These are phyloP conservation scores for Rutstroemia sp. DNA, from an alignment of 2,329 filamentous ascomycete species.

Conservation along the genomic window DNA sequence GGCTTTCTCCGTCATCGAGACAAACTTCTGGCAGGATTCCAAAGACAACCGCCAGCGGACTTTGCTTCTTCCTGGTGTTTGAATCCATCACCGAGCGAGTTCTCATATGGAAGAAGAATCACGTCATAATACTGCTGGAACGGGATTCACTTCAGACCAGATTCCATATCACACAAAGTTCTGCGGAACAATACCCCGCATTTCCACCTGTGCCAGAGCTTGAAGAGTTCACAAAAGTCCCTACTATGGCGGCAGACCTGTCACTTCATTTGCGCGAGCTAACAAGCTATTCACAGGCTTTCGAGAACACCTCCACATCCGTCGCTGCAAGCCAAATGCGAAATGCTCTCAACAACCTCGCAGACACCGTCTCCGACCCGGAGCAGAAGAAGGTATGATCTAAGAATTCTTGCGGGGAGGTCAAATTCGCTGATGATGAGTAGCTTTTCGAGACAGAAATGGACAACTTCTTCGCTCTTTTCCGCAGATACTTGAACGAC, in stretches of 20 bases:
- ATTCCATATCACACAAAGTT: background rate
- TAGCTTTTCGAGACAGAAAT: constrained; percentile 97
- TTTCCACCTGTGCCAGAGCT: background rate
- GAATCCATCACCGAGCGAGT: constrained; percentile 12
- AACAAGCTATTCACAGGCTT: constrained; percentile 54
- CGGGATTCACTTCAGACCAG: background rate
- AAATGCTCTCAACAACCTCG: constrained; percentile 87
- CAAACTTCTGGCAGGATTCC: background rate
- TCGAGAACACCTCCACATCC: constrained; percentile 98
- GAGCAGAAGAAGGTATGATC: constrained; percentile 69
- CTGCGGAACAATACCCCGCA: background rate
- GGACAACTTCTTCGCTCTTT: constrained; percentile 99
- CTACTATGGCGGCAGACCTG: background rate
- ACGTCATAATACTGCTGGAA: constrained; percentile 2
- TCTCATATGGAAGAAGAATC: constrained; percentile 4
- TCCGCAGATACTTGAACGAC: constrained; percentile 96
- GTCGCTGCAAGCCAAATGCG: constrained; percentile 98
- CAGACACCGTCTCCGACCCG: constrained; percentile 81
- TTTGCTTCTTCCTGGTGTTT: constrained; percentile 17
- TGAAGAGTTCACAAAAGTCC: background rate
- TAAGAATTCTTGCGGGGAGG: background rate
- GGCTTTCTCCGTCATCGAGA: background rate
- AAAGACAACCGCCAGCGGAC: constrained; percentile 3
- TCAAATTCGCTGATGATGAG: constrained; percentile 7
- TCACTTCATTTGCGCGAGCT: background rate